Base-by-base conservation (phyloP, 352 stramenopile genomes). In the Ophiocytium majus region DNA sequence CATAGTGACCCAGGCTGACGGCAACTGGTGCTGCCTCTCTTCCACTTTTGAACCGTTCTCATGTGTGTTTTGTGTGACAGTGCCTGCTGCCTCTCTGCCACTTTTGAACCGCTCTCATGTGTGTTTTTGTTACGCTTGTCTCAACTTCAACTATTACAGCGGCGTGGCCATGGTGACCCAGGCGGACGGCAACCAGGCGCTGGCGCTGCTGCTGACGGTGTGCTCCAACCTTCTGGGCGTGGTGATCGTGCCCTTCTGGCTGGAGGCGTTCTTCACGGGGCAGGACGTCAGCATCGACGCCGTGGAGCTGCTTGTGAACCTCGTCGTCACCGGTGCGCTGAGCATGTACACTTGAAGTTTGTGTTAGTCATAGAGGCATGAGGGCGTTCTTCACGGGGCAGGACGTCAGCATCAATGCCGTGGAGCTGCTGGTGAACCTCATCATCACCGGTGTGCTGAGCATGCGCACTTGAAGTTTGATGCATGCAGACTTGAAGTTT, bases 121-220 rank as follows among this genome's bases (percentile, higher is more conserved):
- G n/a, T n/a, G n/a, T n/a, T 80, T 80, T n/a, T n/a, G n/a, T n/a
- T n/a, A n/a, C n/a, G n/a, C n/a, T n/a, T n/a, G n/a, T n/a, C n/a
- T n/a, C n/a, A n/a, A n/a, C n/a, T n/a, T n/a, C n/a, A n/a, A n/a
- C n/a, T n/a, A n/a, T n/a, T 57, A 14, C 43, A 57, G 43, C 43
- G 43, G 43, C 43, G 43, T 57, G 5, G 43, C 43, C 43, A 57
- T 57, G 43, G 14, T 14, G 5, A 57, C 43, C 5, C 5, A 5
- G 5, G 43, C 80, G 19, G 91, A 90, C 49, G 90, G 89, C 31
- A 92, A 92, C 76, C 81, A 85, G 50, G 86, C 90, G 19, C 83
- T 91, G 5, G 85, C 89, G 33, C 85, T 92, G 10, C 79, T 92
- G 5, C 86, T 92, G 43, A 91, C 89, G 23, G 89, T 92, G 36